Evolutionary conservation across 139 green algal species (phyloP).

Genomic region (Astrephomene gubernaculifera): DNA sequence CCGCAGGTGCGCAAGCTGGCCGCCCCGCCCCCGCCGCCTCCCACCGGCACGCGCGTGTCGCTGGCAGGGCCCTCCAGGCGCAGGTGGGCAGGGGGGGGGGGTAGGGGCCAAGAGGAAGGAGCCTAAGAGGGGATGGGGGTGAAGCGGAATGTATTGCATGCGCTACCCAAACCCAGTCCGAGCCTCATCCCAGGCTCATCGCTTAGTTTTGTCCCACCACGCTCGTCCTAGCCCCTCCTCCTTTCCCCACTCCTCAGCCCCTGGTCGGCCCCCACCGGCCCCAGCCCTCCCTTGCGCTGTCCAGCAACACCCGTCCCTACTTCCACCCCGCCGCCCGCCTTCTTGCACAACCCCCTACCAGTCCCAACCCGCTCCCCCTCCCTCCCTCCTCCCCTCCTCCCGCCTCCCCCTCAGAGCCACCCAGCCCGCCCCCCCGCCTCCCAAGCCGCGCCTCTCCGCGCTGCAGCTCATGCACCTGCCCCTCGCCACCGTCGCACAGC

Average conservation of each 20-base stretch:
- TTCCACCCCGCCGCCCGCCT: background rate
- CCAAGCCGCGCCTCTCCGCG: conserved; percentile 1
- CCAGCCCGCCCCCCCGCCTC: background rate
- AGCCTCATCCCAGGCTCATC: too few relatives aligned
- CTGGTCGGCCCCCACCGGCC: too few relatives aligned
- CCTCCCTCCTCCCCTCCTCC: background rate
- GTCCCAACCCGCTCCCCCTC: background rate
- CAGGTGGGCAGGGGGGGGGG: too few relatives aligned
- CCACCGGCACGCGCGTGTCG: too few relatives aligned
- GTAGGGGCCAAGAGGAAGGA: too few relatives aligned
- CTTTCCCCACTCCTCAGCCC: too few relatives aligned
- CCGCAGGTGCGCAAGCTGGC: background rate
- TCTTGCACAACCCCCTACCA: background rate
- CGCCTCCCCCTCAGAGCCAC: background rate
- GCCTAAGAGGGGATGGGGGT: too few relatives aligned
- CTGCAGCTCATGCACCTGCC: conserved; percentile 12
- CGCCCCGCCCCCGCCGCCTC: background rate
- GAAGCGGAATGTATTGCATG: too few relatives aligned
- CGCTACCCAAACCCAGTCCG: too few relatives aligned
- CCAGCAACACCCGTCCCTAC: background rate
- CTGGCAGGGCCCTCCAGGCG: background rate
- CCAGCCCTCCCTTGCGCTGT: background rate
- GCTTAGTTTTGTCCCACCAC: too few relatives aligned
- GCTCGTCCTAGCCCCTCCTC: too few relatives aligned
- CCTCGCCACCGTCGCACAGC: too few relatives aligned